These are phyloP conservation scores for Geranomyces variabilis DNA, from an alignment of 192 early-diverging fungal species.

Conservation along the genomic window DNA sequence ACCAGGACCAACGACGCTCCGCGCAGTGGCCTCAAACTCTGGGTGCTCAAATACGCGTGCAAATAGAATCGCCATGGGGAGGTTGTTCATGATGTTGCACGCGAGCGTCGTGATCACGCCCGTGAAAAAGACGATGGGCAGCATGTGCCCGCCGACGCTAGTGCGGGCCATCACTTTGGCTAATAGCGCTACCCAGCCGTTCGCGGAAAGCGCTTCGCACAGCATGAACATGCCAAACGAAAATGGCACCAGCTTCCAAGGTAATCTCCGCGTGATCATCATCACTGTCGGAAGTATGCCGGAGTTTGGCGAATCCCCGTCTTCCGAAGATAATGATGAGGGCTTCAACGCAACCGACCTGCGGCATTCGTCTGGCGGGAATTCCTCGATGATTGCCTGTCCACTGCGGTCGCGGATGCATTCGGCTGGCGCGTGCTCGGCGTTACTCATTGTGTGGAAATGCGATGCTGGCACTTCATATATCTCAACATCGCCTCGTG, in stretches of 20 bases:
- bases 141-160: conserved; percentile 61
- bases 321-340: neutral
- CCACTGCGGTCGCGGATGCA: neutral
- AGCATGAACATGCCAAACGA: conserved; percentile 86
- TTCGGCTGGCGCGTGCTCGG: neutral
- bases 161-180: conserved; percentile 62
- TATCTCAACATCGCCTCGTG: neutral
- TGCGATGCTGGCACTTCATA: neutral
- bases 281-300: conserved; percentile 2
- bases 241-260: conserved; percentile 79
- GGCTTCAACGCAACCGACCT: neutral
- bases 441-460: neutral
- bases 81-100: conserved; percentile 81
- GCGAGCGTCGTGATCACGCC: conserved; percentile 65
- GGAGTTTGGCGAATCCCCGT: neutral
- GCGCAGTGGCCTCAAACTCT: conserved; percentile 52
- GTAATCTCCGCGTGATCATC: conserved; percentile 55
- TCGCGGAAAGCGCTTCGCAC: conserved; percentile 66
- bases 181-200: conserved; percentile 73
- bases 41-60: conserved; percentile 70
- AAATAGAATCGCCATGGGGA: conserved; percentile 87
- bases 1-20: neutral
- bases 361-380: neutral
- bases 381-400: neutral
- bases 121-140: conserved; percentile 67